Evolutionary conservation across 345 rosid genomes (phyloP).

Genomic region (Linum trigynum): DNA sequence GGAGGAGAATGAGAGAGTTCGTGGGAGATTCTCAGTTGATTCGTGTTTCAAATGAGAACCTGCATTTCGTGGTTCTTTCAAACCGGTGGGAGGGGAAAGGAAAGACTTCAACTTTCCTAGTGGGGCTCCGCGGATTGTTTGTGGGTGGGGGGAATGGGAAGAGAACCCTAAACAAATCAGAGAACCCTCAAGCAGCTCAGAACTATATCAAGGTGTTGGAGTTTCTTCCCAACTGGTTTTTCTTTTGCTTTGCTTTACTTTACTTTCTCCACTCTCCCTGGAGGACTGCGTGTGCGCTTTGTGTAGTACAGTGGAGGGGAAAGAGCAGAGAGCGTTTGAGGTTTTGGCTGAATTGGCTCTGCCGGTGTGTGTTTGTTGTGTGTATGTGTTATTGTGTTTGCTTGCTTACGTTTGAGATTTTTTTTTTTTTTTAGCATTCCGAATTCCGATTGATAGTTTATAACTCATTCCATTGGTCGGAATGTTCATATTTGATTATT

Average conservation of each 20-base stretch:
- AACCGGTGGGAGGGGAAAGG: not conserved
- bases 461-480: too few species aligned
- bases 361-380: slow-evolving; percentile 2
- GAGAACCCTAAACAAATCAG: slow-evolving; percentile 13
- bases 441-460: too few species aligned
- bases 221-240: slow-evolving; percentile 7
- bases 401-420: not conserved
- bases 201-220: too few species aligned
- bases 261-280: slow-evolving; percentile 17
- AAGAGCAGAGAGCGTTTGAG: slow-evolving; percentile 20
- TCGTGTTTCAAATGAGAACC: slow-evolving; percentile 22
- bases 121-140: slow-evolving; percentile 1
- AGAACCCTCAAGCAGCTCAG: slow-evolving; percentile 25
- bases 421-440: too few species aligned
- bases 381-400: not conserved
- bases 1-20: slow-evolving; percentile 35
- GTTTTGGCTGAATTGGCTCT: not conserved
- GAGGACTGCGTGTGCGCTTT: not conserved
- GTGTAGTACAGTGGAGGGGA: slow-evolving; percentile 27
- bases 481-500: too few species aligned
- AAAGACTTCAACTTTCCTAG: not conserved
- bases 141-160: too few species aligned
- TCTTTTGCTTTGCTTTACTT: not conserved
- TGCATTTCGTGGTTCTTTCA: slow-evolving; percentile 22
- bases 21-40: slow-evolving; percentile 22